Conservation (phyloP, 2,329 filamentous ascomycete genomes). For the Dendryphion nanum region DNA sequence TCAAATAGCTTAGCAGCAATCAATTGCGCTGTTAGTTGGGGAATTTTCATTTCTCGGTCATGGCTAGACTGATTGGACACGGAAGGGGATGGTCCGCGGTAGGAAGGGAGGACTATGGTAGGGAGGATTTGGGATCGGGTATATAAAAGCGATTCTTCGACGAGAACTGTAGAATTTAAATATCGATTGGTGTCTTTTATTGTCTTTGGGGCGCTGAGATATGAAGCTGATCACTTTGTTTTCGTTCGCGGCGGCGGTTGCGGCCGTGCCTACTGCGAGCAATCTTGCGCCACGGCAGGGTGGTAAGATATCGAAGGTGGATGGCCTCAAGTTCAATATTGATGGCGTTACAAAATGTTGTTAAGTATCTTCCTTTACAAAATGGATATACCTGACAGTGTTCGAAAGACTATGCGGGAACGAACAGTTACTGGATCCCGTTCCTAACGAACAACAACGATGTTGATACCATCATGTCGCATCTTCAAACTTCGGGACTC, state of each 20-base stretch:
- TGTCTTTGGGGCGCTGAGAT: too few species aligned
- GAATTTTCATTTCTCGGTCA: too few species aligned
- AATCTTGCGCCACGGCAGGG: constrained; percentile 13
- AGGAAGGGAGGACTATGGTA: too few species aligned
- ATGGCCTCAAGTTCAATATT: constrained; percentile 35
- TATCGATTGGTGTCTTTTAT: too few species aligned
- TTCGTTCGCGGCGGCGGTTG: constrained; percentile 16
- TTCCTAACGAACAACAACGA: constrained; percentile 55
- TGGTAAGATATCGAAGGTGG: constrained; percentile 24
- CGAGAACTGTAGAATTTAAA: too few species aligned
- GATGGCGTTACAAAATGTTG: constrained; percentile 34
- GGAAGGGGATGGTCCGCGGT: too few species aligned
- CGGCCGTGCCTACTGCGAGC: constrained; percentile 17
- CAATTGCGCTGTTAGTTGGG: too few species aligned
- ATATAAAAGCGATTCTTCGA: too few species aligned
- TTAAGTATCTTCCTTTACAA: not conserved
- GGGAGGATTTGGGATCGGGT: too few species aligned
- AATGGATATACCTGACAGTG: not conserved
- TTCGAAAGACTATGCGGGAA: constrained; percentile 50
- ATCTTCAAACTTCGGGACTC: constrained; percentile 51
- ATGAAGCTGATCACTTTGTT: too few species aligned
- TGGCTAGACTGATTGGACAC: too few species aligned
- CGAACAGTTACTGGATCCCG: constrained; percentile 57
- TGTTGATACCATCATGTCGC: constrained; percentile 50
- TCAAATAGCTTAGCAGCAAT: too few species aligned